These are phyloP conservation scores for Arctium lappa DNA, from an alignment of 129 eudicot genomes.

Conservation along the genomic window DNA sequence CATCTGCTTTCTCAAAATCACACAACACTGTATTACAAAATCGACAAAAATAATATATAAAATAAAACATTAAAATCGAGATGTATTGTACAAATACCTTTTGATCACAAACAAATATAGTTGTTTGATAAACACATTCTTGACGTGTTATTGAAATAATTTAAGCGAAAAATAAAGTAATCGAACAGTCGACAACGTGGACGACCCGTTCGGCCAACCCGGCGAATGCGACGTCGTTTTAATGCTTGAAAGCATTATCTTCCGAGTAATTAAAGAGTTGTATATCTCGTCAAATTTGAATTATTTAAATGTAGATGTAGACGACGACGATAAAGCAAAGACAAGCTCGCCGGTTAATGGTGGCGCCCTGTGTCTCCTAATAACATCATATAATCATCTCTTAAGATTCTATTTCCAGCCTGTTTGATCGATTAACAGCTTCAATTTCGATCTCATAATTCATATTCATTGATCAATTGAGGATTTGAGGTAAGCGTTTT, in stretches of 20 bases:
- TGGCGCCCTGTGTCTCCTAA: constrained; percentile 34
- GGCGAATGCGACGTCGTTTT: neutral
- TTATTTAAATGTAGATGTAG: constrained; percentile 4
- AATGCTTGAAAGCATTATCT: neutral
- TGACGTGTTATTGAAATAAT: too few species aligned
- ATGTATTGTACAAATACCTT: too few species aligned
- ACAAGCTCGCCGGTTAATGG: constrained; percentile 51
- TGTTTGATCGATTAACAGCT: neutral
- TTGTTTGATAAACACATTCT: too few species aligned
- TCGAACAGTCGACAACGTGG: neutral
- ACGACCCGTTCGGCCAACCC: neutral
- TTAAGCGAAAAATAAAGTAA: neutral
- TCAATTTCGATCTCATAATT: constrained; percentile 6
- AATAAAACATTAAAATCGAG: too few species aligned
- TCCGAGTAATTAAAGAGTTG: neutral
- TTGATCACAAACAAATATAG: too few species aligned
- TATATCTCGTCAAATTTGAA: constrained; percentile 17
- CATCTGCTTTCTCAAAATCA: too few species aligned
- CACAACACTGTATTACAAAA: too few species aligned
- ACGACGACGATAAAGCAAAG: constrained; percentile 31
- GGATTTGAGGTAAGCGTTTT: constrained; percentile 22
- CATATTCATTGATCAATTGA: constrained; percentile 13
- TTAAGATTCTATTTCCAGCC: neutral
- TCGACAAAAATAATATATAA: too few species aligned
- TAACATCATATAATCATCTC: constrained; percentile 10